Conservation (phyloP, 495 filamentous ascomycete species). For the Neurospora sp. region DNA sequence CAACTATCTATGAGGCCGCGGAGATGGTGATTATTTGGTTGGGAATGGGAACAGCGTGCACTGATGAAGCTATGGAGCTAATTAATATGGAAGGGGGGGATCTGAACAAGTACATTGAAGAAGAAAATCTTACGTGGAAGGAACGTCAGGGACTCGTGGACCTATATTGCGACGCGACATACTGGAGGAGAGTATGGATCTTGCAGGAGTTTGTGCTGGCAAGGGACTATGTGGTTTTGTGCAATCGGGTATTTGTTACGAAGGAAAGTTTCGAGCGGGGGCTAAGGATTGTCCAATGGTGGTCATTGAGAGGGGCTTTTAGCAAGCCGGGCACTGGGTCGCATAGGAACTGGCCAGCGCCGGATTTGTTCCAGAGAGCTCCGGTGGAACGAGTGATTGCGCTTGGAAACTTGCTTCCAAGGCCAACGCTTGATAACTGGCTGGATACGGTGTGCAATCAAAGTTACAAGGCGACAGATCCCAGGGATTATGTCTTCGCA, state of each 20-base stretch:
- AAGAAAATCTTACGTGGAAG: too few species aligned
- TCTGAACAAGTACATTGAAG: accelerated
- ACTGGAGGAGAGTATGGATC: not conserved
- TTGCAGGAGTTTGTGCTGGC: not conserved
- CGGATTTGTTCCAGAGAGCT: too few species aligned
- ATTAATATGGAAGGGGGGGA: not conserved
- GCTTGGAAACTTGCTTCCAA: too few species aligned
- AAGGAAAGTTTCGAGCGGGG: not conserved
- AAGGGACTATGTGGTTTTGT: not conserved
- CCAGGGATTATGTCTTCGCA: not conserved
- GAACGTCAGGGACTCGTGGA: not conserved
- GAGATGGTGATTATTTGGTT: not conserved
- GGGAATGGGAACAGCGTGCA: not conserved
- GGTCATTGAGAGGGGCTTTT: too few species aligned
- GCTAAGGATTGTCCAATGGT: too few species aligned
- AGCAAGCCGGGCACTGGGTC: too few species aligned
- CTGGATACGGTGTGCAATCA: not conserved
- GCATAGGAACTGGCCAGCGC: too few species aligned
- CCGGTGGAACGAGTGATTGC: too few species aligned
- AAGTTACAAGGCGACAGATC: not conserved
- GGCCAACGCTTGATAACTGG: not conserved
- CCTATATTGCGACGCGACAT: not conserved
- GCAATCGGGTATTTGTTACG: not conserved
- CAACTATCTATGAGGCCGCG: not conserved
- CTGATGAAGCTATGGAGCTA: accelerated